Evolutionary conservation across 1,284 basidiomycete species (phyloP).

Genomic region (Malassezia obtusa): DNA sequence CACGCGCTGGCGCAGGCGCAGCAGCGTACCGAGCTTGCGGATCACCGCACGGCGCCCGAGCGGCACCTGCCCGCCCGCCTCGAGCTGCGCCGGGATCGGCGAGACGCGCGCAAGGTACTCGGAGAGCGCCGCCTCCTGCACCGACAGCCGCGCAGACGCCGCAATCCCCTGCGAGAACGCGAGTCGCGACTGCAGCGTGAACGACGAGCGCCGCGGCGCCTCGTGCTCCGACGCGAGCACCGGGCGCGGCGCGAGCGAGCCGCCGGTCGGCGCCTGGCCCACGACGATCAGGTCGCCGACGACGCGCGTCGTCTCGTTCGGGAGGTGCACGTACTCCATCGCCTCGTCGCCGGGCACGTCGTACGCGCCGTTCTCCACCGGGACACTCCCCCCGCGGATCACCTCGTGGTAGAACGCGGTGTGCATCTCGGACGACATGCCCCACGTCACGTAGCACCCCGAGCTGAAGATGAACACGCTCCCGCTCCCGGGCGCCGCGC

Average conservation of each 20-base stretch:
- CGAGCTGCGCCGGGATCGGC: conserved; percentile 30
- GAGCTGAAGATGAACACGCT: conserved; percentile 43
- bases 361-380: conserved; percentile 28
- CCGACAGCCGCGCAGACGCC: conserved; percentile 40
- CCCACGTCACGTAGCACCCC: conserved; percentile 45
- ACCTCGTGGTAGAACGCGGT: conserved; percentile 29
- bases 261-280: conserved; percentile 28
- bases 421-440: conserved; percentile 31
- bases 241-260: neutral
- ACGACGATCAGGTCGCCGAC: conserved; percentile 44
- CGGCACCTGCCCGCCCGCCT: conserved; percentile 33
- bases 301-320: conserved; percentile 31
- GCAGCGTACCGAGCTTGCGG: conserved; percentile 40
- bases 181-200: conserved; percentile 31
- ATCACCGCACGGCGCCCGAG: conserved; percentile 38
- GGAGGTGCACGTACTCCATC: conserved; percentile 39
- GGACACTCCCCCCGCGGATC: conserved; percentile 22
- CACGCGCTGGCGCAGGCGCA: conserved; percentile 33
- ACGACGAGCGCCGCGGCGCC: conserved; percentile 9
- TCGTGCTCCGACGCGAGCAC: neutral
- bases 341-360: conserved; percentile 39
- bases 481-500: conserved; percentile 21
- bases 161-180: conserved; percentile 44
- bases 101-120: conserved; percentile 28
- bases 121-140: conserved; percentile 33